phyloP scores from a whole-genome alignment of 345 rosid genomes.

The Rhodamnia argentea region DNA sequence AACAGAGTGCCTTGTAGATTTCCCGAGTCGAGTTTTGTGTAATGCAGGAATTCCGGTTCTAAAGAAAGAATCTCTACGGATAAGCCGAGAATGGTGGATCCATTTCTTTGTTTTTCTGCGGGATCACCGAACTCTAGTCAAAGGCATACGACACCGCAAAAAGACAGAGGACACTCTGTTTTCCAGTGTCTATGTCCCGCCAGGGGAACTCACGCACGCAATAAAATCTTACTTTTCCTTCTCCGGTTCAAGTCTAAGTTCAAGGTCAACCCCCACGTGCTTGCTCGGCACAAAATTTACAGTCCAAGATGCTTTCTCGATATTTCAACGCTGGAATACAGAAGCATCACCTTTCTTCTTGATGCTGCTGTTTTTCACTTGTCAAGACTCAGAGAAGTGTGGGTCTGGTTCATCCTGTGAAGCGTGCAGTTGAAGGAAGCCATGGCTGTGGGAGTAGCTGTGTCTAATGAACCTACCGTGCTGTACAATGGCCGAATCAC shows the following conservation, averaged over 20 bases:
- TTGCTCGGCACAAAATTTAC: not conserved
- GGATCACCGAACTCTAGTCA: too few relatives aligned
- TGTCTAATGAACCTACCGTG: not conserved
- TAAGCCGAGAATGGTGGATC: too few relatives aligned
- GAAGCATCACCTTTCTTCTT: not conserved
- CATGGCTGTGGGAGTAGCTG: not conserved
- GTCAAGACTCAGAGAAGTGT: not conserved
- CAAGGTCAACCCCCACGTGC: not conserved
- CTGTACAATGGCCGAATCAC: constrained; percentile 2
- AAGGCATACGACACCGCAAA: not conserved
- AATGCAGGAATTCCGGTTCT: not conserved
- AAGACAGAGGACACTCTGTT: not conserved
- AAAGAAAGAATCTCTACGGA: too few relatives aligned
- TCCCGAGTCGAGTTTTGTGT: not conserved
- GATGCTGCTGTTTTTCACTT: not conserved
- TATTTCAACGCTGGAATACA: not conserved
- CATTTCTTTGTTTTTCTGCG: too few relatives aligned
- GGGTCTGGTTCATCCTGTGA: not conserved
- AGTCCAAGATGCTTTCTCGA: not conserved
- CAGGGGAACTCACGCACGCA: not conserved
- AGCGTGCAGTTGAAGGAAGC: not conserved
- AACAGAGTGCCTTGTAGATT: not conserved
- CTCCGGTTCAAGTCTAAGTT: not conserved
- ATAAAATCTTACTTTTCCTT: not conserved
- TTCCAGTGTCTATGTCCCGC: not conserved